Conservation (phyloP, 31 red algal genomes). For the Bonnemaisonia californica region DNA sequence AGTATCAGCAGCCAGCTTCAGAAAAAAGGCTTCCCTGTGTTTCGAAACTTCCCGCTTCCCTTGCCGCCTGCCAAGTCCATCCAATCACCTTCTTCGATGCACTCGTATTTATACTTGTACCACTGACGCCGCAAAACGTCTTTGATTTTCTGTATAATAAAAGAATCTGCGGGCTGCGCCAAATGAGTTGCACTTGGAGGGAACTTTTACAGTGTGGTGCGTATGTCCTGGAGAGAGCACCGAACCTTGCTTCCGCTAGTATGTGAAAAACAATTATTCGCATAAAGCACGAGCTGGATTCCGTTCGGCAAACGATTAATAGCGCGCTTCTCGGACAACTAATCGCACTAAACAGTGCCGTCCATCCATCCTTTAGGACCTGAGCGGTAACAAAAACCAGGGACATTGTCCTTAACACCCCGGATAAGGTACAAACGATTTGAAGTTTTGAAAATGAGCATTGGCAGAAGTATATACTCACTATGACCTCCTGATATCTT, state of each 20-base stretch:
- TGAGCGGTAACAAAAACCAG: slow-evolving; percentile 11
- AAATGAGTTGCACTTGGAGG: slow-evolving; percentile 28
- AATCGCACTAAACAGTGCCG: not conserved
- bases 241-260: not conserved
- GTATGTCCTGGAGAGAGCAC: not conserved
- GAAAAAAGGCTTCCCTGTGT: slow-evolving; percentile 14
- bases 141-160: no score
- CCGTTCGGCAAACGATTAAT: not conserved
- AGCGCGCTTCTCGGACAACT: slow-evolving; percentile 9
- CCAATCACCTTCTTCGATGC: not conserved
- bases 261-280: not conserved
- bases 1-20: slow-evolving; percentile 10
- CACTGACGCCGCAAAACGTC: not conserved
- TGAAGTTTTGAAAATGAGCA: slow-evolving; percentile 33
- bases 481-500: not conserved
- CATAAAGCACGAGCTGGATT: not conserved
- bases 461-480: not conserved
- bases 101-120: slow-evolving; percentile 9
- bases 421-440: not conserved
- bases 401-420: not conserved
- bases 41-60: not conserved
- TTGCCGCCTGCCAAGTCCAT: slow-evolving; percentile 2
- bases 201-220: not conserved
- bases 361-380: slow-evolving; percentile 16
- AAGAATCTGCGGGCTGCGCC: slow-evolving; percentile 8